Percentiles rank a stretch among this genome's conserved stretches.
These are phyloP conservation scores for Solanum sitiens DNA, from an alignment of 257 asterid genomes.

Conservation along the genomic window DNA sequence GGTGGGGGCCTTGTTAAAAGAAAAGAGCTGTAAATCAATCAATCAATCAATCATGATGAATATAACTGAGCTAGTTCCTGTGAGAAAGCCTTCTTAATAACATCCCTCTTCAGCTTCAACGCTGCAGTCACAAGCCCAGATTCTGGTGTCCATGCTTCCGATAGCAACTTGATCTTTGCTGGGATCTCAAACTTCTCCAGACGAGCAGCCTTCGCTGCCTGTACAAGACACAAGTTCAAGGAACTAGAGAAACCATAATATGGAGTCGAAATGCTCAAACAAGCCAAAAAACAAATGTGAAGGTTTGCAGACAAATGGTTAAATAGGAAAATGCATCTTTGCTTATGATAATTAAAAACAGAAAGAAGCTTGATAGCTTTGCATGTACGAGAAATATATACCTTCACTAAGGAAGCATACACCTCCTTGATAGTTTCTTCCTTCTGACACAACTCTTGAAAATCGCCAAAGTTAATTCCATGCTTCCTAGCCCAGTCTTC, in stretches of 20 bases:
- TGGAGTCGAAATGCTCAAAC: background rate
- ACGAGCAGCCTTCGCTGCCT: constrained; percentile 37
- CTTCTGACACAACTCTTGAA: constrained; percentile 60
- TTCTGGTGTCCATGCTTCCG: constrained; percentile 48
- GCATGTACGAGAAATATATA: constrained; percentile 7
- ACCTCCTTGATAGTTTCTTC: constrained; percentile 71
- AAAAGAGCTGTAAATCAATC: background rate
- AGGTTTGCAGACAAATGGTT: background rate
- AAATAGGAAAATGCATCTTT: background rate
- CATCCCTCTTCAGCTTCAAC: constrained; percentile 42
- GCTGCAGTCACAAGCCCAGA: constrained; percentile 51
- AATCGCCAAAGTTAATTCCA: constrained; percentile 45
- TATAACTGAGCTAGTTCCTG: constrained; percentile 61
- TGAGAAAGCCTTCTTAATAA: constrained; percentile 57
- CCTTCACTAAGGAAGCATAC: constrained; percentile 61
- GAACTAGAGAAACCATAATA: background rate
- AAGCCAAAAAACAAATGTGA: background rate
- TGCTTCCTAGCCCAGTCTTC: constrained; percentile 79
- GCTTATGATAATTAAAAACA: background rate
- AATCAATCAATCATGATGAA: constrained; percentile 29
- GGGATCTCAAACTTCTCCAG: constrained; percentile 43
- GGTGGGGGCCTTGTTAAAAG: background rate
- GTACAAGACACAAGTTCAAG: background rate
- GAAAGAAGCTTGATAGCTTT: background rate
- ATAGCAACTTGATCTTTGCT: constrained; percentile 28